Evolutionary conservation across 2,329 filamentous ascomycete genomes (phyloP).

Genomic region (Penicillium italicum): DNA sequence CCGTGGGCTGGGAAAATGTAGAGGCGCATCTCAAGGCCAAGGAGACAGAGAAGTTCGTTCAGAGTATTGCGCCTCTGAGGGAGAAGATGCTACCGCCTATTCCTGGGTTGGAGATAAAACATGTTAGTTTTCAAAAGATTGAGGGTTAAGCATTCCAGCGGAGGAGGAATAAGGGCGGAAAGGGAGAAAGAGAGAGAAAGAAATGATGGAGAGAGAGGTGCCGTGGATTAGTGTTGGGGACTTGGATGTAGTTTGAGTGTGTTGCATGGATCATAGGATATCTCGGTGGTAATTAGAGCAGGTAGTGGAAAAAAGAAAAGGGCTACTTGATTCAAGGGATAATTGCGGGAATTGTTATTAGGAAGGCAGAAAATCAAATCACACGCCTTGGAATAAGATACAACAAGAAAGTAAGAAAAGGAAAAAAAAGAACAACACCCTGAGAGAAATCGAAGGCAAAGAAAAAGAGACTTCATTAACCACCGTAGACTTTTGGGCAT

Average conservation of each 20-base stretch:
- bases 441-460: conserved; percentile 12
- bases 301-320: conserved; percentile 1
- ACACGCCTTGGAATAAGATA: conserved; percentile 35
- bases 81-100: conserved; percentile 37
- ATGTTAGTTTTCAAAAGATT: conserved; percentile 41
- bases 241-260: not conserved
- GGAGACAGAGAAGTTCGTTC: conserved; percentile 45
- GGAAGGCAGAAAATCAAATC: conserved; percentile 12
- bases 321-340: conserved; percentile 19
- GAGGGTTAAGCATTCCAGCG: conserved; percentile 3
- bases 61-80: conserved; percentile 42
- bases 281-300: conserved; percentile 3
- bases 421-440: conserved; percentile 13
- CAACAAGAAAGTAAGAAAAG: conserved; percentile 25
- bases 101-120: conserved; percentile 45
- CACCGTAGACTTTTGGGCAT: conserved; percentile 26
- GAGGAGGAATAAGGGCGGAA: not conserved
- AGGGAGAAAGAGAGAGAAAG: not conserved
- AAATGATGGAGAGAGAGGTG: not conserved
- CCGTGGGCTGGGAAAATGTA: conserved; percentile 52
- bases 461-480: conserved; percentile 22
- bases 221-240: not conserved
- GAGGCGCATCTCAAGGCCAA: conserved; percentile 49
- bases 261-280: conserved; percentile 4
- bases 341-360: conserved; percentile 26